Base-by-base conservation (phyloP, 2,329 filamentous ascomycete species). In the Microdochium paspali region DNA sequence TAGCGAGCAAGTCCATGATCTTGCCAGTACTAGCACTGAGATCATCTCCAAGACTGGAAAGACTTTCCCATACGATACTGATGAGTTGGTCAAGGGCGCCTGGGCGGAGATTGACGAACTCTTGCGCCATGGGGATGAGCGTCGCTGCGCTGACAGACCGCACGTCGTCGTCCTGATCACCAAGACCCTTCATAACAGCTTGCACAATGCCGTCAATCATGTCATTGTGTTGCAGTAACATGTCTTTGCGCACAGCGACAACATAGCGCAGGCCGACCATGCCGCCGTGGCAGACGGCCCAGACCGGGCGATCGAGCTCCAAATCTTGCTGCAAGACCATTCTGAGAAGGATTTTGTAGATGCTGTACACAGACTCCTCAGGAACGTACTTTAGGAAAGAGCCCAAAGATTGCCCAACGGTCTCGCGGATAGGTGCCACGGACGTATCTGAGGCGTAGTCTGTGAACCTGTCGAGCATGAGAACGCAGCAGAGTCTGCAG, bases 381-480 rank as follows among this genome's bases (percentile, higher is more conserved):
- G 89, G 83, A 6, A 98, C 76, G 62, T 95, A 89, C 54, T 87
- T 89, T 47, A 98, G 71, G 13, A 94, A 80, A 12, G 91, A 89
- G 56, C 91, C 94, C 13, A 98, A 73, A 2, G 90, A 91, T 66
- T 98, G 93, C 43, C 93, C 93, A 35, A 95, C 87, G 0, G 90
- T 95, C 69, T 98, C 93, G 54, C 93, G 79, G 53, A 98, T 96
- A 0, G 93, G 93, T 1, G 93, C 93, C 35, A 98, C 90, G 1
- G 94, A 95, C 46, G 89, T 98, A 64, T 98, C 93, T 4, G 90
- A 95, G 50, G 94, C 93, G 68, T 96, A 98, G 61, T 98, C 93
- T 48, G 90, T 94, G 61, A 98, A 98, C 46, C 90, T 84, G 67
- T 98, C 93, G 15, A 98, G 81, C 83, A 98, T 96, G 58, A 98